phyloP scores from a whole-genome alignment of 2,329 filamentous ascomycete genomes.

The Biscogniauxia mediterranea region DNA sequence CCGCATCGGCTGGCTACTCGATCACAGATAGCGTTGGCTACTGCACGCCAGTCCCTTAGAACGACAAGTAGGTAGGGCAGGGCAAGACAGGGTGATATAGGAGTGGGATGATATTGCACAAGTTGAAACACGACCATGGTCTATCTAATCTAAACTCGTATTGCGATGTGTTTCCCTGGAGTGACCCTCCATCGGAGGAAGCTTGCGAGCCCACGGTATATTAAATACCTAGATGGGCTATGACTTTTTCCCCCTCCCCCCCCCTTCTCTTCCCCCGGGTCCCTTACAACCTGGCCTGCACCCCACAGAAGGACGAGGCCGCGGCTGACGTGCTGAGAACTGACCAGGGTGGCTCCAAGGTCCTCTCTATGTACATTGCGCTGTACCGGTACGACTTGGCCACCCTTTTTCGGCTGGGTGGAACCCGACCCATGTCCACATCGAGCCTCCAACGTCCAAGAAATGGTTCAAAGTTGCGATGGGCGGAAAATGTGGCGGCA shows the following conservation, averaged over 20 bases:
- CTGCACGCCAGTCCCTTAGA: conserved; percentile 16
- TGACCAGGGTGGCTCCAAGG: conserved; percentile 16
- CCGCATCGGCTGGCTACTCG: conserved; percentile 7
- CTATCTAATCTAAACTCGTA: conserved; percentile 2
- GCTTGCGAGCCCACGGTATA: background rate
- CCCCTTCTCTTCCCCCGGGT: too few relatives aligned
- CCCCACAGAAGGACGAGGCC: conserved; percentile 25
- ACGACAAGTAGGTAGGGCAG: conserved; percentile 10
- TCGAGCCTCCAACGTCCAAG: conserved; percentile 9
- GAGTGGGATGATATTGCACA: conserved; percentile 14
- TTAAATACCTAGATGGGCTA: background rate
- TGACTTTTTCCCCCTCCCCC: background rate
- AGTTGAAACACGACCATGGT: conserved; percentile 19
- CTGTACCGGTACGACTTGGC: conserved; percentile 7
- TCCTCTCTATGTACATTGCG: conserved; percentile 6
- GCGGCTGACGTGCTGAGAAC: conserved; percentile 21
- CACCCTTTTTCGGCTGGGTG: background rate
- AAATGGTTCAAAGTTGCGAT: conserved; percentile 21
- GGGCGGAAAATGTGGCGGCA: conserved; percentile 19
- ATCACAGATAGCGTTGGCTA: conserved; percentile 1
- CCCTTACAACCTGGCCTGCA: conserved; percentile 8
- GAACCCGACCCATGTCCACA: background rate
- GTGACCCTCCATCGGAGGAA: background rate
- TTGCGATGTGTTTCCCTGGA: background rate
- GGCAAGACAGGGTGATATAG: conserved; percentile 8